phyloP scores from a whole-genome alignment of 2,329 filamentous ascomycete genomes.

The Metarhizium brunneum region DNA sequence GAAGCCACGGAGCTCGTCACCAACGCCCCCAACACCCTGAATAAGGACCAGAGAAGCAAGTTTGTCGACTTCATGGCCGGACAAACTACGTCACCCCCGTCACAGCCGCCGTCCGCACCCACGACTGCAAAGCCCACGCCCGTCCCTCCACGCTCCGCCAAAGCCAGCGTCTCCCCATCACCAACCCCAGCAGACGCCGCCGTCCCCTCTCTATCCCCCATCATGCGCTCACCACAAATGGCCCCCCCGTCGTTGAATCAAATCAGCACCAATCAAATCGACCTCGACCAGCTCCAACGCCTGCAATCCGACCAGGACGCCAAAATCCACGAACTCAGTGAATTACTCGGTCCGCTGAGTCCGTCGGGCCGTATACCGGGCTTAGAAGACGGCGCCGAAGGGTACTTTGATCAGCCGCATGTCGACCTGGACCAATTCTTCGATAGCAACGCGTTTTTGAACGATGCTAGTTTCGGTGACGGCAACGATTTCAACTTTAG shows the following conservation, averaged over 20 bases:
- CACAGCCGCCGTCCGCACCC: slow-evolving; percentile 12
- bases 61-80: slow-evolving; percentile 53
- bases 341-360: slow-evolving; percentile 67
- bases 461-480: slow-evolving; percentile 30
- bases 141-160: slow-evolving; percentile 7
- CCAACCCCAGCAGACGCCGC: slow-evolving; percentile 10
- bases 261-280: slow-evolving; percentile 59
- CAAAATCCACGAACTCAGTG: slow-evolving; percentile 66
- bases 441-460: slow-evolving; percentile 30
- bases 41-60: slow-evolving; percentile 46
- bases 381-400: slow-evolving; percentile 35
- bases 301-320: slow-evolving; percentile 71
- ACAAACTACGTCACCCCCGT: slow-evolving; percentile 18
- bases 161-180: slow-evolving; percentile 15
- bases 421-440: slow-evolving; percentile 46
- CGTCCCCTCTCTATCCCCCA: slow-evolving; percentile 37
- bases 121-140: slow-evolving; percentile 14
- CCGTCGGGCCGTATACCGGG: slow-evolving; percentile 73
- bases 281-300: slow-evolving; percentile 70
- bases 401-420: slow-evolving; percentile 25
- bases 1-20: slow-evolving; percentile 41
- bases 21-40: slow-evolving; percentile 44
- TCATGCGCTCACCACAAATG: slow-evolving; percentile 28
- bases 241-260: slow-evolving; percentile 42
- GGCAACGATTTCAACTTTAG: slow-evolving; percentile 43